Base-by-base conservation (phyloP, 768 basidiomycete genomes). In the Hirschioporus abietinus region DNA sequence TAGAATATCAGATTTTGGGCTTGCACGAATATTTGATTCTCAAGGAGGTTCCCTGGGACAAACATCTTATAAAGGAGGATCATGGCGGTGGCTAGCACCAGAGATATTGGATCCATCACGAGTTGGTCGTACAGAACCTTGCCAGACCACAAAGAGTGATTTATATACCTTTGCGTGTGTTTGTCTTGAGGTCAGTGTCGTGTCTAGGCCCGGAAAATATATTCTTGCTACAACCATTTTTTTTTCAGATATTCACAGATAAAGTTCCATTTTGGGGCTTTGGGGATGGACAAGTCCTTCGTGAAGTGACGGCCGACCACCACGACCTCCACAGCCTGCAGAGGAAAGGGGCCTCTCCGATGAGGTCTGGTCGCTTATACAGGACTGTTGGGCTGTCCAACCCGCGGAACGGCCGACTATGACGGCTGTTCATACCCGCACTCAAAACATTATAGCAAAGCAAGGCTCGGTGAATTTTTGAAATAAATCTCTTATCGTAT, bases 161-260 rank as follows among this genome's bases (percentile, higher is more conserved):
- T 83, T 87, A n/a, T 88, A 84, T 66, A 82, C 86, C 1, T 88
- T 85, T 72, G 85, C 78, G 0, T 85, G 82, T 25, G 81, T 88
- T 60, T 86, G 86, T 73, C 77, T 87, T 57, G 86, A 87, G 79
- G 86, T 87, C 61, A 36, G 74, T 58, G n/a, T n/a, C n/a, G n/a
- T n/a, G n/a, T n/a, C n/a, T n/a, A n/a, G n/a, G n/a, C n/a, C n/a
- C n/a, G n/a, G n/a, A n/a, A n/a, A n/a, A n/a, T n/a, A n/a, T 30
- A 59, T n/a, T 59, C 58, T 59, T 9, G 25, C 58, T 59, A 26
- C n/a, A 59, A 59, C 25, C n/a, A n/a, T n/a, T n/a, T 26, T 26
- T 3, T 30, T 30, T 3, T 8, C 7, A 59, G 58, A 59, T 59
- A n/a, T 59, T 59, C 25, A 59, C 58, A n/a, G 58, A 26, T 3